A percentile compares a stretch with the other conserved stretches of the same genome.
Evolutionary conservation across 1,139 yeast genomes (phyloP).

Genomic region (Yamadazyma trypodendri): DNA sequence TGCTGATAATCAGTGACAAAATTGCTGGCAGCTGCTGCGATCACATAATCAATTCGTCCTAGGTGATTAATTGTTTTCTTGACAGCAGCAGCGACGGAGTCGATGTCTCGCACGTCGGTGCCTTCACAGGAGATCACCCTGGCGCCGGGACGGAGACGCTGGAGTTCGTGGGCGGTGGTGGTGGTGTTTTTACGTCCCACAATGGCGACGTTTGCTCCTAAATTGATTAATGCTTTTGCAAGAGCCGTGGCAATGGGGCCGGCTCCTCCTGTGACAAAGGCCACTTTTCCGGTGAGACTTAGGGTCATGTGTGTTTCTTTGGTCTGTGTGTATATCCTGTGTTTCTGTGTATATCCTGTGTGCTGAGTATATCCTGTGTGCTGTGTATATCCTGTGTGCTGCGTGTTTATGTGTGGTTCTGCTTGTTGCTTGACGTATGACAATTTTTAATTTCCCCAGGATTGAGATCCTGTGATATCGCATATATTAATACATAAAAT

Average conservation of each 20-base stretch:
- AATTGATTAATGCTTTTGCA: slow-evolving; percentile 71
- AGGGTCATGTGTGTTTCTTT: neutral
- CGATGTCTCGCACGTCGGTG: slow-evolving; percentile 73
- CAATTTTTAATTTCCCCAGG: no score
- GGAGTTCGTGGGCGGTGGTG: slow-evolving; percentile 65
- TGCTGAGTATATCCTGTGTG: no score
- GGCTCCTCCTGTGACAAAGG: slow-evolving; percentile 91
- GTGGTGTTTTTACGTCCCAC: slow-evolving; percentile 77
- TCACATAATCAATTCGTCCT: slow-evolving; percentile 78
- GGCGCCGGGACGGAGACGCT: slow-evolving; percentile 52
- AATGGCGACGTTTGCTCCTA: slow-evolving; percentile 87
- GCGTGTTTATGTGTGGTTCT: no score
- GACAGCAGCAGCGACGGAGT: slow-evolving; percentile 60
- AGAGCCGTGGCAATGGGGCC: slow-evolving; percentile 90
- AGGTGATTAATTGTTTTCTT: slow-evolving; percentile 59
- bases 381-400: no score
- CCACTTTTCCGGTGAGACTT: slow-evolving; percentile 60
- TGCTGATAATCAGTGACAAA: slow-evolving; percentile 78
- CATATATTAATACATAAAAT: slow-evolving; percentile 1
- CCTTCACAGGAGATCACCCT: slow-evolving; percentile 67
- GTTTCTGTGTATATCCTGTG: neutral
- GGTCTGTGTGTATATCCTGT: neutral
- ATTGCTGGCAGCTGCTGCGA: slow-evolving; percentile 97
- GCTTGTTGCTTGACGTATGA: no score
- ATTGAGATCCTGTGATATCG: slow-evolving; percentile 1